These are phyloP conservation scores for Tylopilus felleus DNA, from an alignment of 768 basidiomycete species.

Conservation along the genomic window DNA sequence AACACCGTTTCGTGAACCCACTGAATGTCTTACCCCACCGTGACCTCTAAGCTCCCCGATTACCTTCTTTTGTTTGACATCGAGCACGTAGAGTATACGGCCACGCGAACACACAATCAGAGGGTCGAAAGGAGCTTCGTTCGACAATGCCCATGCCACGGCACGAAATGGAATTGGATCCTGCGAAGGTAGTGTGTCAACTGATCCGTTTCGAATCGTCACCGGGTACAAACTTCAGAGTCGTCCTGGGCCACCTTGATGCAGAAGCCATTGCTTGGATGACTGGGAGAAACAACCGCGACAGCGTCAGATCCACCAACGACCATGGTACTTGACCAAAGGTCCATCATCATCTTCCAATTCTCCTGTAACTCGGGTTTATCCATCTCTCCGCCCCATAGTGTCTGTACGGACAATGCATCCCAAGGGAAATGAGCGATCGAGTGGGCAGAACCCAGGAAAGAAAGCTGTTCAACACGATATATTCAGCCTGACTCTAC, in stretches of 20 bases:
- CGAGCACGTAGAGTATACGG: conserved; percentile 55
- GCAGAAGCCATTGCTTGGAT: conserved; percentile 22
- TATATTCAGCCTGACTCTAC: conserved; percentile 9
- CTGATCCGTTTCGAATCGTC: background rate
- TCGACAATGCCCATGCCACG: conserved; percentile 60
- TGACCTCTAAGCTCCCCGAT: conserved; percentile 60
- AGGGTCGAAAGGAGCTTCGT: conserved; percentile 46
- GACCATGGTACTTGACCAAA: conserved; percentile 51
- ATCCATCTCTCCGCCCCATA: conserved; percentile 37
- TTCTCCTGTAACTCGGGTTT: conserved; percentile 28
- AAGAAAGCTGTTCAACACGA: conserved; percentile 28
- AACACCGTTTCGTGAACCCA: background rate
- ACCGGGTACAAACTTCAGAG: conserved; percentile 14
- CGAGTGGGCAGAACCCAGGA: conserved; percentile 31
- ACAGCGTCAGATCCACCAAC: conserved; percentile 41
- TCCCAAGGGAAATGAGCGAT: conserved; percentile 47
- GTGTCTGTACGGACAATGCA: conserved; percentile 34
- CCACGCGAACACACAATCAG: conserved; percentile 54
- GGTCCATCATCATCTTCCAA: conserved; percentile 47
- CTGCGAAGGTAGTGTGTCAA: conserved; percentile 15
- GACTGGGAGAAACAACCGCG: conserved; percentile 35
- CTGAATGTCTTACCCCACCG: conserved; percentile 56
- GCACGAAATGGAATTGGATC: conserved; percentile 27
- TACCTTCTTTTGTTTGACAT: conserved; percentile 39
- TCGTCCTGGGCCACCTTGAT: conserved; percentile 35